Evolutionary conservation across 495 filamentous ascomycete species (phyloP), one percentile per base, ranked within the genome.

Genomic region (Lasiosphaeriaceae sp.): DNA sequence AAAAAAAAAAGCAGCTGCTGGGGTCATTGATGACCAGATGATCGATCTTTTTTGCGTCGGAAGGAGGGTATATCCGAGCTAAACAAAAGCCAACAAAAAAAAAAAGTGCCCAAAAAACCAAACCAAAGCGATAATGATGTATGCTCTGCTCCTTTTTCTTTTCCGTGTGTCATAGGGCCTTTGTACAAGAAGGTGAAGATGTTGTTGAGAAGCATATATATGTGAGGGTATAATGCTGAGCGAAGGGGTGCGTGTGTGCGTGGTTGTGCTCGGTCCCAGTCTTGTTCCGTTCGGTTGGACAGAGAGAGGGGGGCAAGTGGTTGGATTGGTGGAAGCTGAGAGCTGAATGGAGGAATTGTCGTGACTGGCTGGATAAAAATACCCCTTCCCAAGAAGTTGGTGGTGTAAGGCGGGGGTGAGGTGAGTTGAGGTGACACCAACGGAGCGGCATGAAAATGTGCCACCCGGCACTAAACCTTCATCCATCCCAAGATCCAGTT

Each of bases 291-390:
- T 43, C n/a, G 5, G 14, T 43, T 17, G 12, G 39, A 43, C 7
- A 43, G 14, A 12, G 39, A 14, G 7, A 5, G 9, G n/a, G 14
- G 7, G 39, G 14, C 39, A 11, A 43, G 39, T 4, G 14, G 39
- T 17, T 43, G 39, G 39, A 16, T 43, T 9, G 51, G 37, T 21
- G 16, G 6, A 26, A 20, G 20, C 14, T 46, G 44, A 22, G 46
- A 26, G 22, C 31, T 29, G 29, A 21, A 47, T 47, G 47, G 17
- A 11, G 43, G 14, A 26, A 17, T 11, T 29, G n/a, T 43, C 23
- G 16, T 51, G 49, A 58, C 16, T 58, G 55, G 55, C 49, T 52
- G 55, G 49, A 52, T 52, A 58, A 58, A 58, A 58, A 57, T 57
- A 57, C 39, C 3, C 12, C 5, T 16, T n/a, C n/a, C n/a, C 14